Base-by-base conservation (phyloP, 352 stramenopile species). In the Aphanomyces euteiches region DNA sequence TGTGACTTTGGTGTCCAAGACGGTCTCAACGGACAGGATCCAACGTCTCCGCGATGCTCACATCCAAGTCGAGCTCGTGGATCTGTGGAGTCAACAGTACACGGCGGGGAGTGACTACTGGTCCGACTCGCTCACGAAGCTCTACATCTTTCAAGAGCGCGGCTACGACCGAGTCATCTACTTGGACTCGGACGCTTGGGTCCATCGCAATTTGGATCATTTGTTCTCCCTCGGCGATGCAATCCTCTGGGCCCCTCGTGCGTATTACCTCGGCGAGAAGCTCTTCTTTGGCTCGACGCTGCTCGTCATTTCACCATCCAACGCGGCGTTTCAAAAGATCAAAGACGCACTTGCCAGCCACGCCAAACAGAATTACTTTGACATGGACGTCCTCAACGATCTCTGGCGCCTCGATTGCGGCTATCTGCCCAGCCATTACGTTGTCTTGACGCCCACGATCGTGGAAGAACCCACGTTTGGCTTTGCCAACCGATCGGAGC, bases 101-200 rank as follows among this genome's bases (percentile, higher is more conserved):
- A 36, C 73, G 1, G 3, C n/a, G 54, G 19, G 70, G 54, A 21
- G 47, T 38, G 5, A 65, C 72, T 1, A 75, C 10, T 79, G 72
- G 74, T 37, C 50, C 43, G 59, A 63, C 4, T 79, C 72, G 47
- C 50, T 79, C 10, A 79, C 74, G 8, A 79, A 79, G 53, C 64
- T 79, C 4, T 66, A 67, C 12, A 67, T 63, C 10, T 79, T 79
- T 53, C 63, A 73, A 72, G 74, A 74, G 2, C 76, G 74, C 71
- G 71, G 74, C 3, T 79, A 79, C 68, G 67, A 77, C 6, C 70
- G 74, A 4, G 40, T 76, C 54, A 74, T 78, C 17, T 34, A 47
- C 1, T 72, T 78, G 34, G 21, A 58, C 0, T 63, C 74, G 0
- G 76, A 81, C 59, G 56, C 74, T 1, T 73, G 78, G 13, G n/a